Base-by-base conservation (phyloP, 371 early-diverging fungal species). In the Mucor circinelloides region DNA sequence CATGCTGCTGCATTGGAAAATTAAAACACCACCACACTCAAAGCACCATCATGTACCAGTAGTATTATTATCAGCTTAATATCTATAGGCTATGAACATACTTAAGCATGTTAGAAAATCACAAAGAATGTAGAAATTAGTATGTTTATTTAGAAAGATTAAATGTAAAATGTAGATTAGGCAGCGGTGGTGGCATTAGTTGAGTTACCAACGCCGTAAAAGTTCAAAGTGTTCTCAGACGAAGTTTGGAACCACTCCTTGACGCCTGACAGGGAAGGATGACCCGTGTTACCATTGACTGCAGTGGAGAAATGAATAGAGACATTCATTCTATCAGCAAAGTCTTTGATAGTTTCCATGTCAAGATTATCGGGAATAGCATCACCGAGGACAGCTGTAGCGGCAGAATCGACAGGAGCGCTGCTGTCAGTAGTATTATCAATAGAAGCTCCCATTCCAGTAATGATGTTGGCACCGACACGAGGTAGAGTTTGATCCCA, bases 401-500 rank as follows among this genome's bases (percentile, higher is more conserved):
- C 63, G 9, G 21, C 23, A 23, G 40, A 17, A 28, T 54, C 54
- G 13, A 6, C 12, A 21, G 52, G 27, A 52, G 48, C 23, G 19
- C 7, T 48, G 19, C 7, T 48, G n/a, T n/a, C 23, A 10, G 23
- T 9, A 1, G 48, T 19, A 48, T 23, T 48, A 9, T 13, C 6
- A n/a, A 52, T 23, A 28, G 36, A 34, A 12, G 23, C 12, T 4
- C 52, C 52, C 27, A 52, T 34, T 13, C n/a, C 2, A 23, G 31
- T 46, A n/a, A 32, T 15, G 3, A 31, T 25, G 17, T 38, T 19
- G 9, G 40, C 38, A 15, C 63, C 62, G 1, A 66, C 44, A 13
- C 61, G 60, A 8, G 57, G 19, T 17, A 74, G n/a, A 1, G 31
- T 56, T 23, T 63, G 71, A 60, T 73, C 73, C 72, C 75, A 75